Percentiles rank a stretch among this genome's conserved stretches.
Evolutionary conservation across 176 grass and related monocot genomes (phyloP).

Genomic region (Melocanna baccifera): DNA sequence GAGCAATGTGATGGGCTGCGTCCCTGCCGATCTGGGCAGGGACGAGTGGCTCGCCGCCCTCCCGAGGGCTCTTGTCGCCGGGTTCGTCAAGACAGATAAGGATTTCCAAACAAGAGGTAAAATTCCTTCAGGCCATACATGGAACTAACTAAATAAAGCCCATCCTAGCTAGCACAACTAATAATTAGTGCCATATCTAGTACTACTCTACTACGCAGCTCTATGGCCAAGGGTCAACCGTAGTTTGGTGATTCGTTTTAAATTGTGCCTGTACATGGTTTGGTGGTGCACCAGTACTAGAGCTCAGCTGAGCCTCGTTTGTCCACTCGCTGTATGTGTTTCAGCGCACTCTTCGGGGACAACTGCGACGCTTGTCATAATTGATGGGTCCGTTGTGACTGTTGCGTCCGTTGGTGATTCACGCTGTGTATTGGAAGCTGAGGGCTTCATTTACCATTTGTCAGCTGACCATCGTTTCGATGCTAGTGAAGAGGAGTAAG

Average conservation of each 20-base stretch:
- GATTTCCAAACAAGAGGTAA: slow-evolving; percentile 86
- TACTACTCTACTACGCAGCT: neutral
- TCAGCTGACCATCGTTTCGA: slow-evolving; percentile 91
- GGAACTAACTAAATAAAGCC: neutral
- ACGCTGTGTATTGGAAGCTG: slow-evolving; percentile 69
- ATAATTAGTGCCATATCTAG: neutral
- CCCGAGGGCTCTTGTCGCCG: slow-evolving; percentile 88
- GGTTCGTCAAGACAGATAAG: slow-evolving; percentile 96
- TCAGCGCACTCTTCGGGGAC: slow-evolving; percentile 82
- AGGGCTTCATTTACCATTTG: slow-evolving; percentile 66
- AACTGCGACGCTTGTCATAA: slow-evolving; percentile 88
- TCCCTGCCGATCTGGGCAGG: slow-evolving; percentile 68
- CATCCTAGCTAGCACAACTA: neutral
- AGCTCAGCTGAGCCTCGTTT: slow-evolving; percentile 17
- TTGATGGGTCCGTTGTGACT: slow-evolving; percentile 70
- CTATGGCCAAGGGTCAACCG: neutral
- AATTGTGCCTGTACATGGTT: neutral
- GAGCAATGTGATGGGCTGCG: slow-evolving; percentile 70
- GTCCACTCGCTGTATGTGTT: neutral
- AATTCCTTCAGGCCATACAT: neutral
- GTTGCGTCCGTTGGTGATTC: slow-evolving; percentile 90
- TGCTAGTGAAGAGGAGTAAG: slow-evolving; percentile 79
- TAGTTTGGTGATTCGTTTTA: neutral
- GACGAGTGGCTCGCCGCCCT: slow-evolving; percentile 91
- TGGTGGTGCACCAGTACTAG: neutral